These are phyloP conservation scores for Lactarius vividus DNA, from an alignment of 768 basidiomycete genomes.

Conservation along the genomic window DNA sequence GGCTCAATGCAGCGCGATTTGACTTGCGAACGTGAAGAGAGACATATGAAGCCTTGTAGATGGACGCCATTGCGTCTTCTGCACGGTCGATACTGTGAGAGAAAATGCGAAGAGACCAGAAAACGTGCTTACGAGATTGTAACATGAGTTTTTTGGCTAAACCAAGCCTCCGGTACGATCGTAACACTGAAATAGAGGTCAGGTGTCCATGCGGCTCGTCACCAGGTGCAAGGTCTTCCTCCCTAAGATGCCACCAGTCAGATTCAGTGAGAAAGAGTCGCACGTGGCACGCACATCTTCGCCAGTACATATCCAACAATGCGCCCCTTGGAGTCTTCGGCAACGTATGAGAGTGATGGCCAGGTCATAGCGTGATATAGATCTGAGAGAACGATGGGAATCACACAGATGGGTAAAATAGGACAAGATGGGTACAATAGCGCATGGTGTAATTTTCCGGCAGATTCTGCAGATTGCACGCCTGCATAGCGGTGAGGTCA, in stretches of 20 bases:
- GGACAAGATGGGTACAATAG: slow-evolving; percentile 51
- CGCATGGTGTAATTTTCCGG: slow-evolving; percentile 90
- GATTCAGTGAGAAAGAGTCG: background rate
- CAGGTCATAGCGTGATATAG: slow-evolving; percentile 55
- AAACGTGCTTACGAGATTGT: slow-evolving; percentile 69
- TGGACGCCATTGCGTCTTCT: slow-evolving; percentile 90
- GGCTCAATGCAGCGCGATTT: slow-evolving; percentile 85
- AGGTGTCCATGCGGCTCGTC: slow-evolving; percentile 83
- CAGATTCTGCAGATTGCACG: slow-evolving; percentile 88
- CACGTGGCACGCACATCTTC: slow-evolving; percentile 66
- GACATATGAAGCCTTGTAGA: slow-evolving; percentile 83
- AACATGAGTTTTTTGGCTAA: slow-evolving; percentile 93
- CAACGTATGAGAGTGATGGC: slow-evolving; percentile 92
- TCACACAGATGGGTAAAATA: slow-evolving; percentile 4
- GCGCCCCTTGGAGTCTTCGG: slow-evolving; percentile 83
- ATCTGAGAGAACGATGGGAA: background rate
- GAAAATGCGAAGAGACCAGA: background rate
- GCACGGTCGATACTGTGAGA: slow-evolving; percentile 3
- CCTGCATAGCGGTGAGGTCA: slow-evolving; percentile 91
- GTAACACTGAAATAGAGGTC: slow-evolving; percentile 92
- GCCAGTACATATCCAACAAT: slow-evolving; percentile 96
- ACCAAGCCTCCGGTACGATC: slow-evolving; percentile 87
- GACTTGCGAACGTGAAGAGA: slow-evolving; percentile 92
- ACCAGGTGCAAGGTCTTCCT: slow-evolving; percentile 57
- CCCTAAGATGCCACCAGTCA: slow-evolving; percentile 44